Evolutionary conservation across 192 early-diverging fungal species (phyloP).

Genomic region (Linnemannia exigua): DNA sequence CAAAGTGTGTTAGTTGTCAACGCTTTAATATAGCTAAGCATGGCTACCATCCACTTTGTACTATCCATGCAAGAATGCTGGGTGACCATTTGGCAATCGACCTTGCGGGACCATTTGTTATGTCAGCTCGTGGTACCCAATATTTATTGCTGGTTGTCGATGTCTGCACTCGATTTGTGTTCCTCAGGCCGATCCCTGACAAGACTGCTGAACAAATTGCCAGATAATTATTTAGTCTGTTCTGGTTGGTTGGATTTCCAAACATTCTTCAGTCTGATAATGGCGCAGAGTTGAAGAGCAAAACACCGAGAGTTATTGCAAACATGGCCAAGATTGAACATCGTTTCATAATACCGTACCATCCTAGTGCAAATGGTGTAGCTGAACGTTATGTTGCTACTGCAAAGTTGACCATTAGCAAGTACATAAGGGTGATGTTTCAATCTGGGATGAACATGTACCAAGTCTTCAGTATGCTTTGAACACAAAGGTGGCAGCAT

Average conservation of each 20-base stretch:
- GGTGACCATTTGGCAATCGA: constrained; percentile 29
- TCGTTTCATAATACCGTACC: too few relatives aligned
- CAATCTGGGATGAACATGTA: too few relatives aligned
- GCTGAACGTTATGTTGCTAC: too few relatives aligned
- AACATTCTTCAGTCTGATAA: constrained; percentile 33
- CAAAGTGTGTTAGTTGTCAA: constrained; percentile 16
- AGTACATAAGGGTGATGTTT: too few relatives aligned
- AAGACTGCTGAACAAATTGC: constrained; percentile 10
- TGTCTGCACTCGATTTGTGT: constrained; percentile 31
- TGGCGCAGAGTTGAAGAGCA: constrained; percentile 52
- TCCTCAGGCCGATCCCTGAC: constrained; percentile 24
- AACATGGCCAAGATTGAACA: too few relatives aligned
- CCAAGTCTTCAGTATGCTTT: too few relatives aligned
- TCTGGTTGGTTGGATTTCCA: constrained; percentile 34
- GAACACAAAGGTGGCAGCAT: background rate
- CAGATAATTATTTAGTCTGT: constrained; percentile 5
- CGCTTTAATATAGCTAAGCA: constrained; percentile 18
- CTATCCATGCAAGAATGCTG: constrained; percentile 15
- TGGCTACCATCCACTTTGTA: constrained; percentile 27
- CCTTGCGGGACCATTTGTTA: constrained; percentile 24
- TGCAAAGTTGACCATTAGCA: too few relatives aligned
- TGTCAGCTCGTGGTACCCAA: background rate
- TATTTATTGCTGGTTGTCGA: constrained; percentile 29
- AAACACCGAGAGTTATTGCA: background rate
- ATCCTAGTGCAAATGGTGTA: too few relatives aligned